Evolutionary conservation across 257 asterid genomes (phyloP), one percentile per base, ranked within the genome.

Genomic region (Misopates orontium): DNA sequence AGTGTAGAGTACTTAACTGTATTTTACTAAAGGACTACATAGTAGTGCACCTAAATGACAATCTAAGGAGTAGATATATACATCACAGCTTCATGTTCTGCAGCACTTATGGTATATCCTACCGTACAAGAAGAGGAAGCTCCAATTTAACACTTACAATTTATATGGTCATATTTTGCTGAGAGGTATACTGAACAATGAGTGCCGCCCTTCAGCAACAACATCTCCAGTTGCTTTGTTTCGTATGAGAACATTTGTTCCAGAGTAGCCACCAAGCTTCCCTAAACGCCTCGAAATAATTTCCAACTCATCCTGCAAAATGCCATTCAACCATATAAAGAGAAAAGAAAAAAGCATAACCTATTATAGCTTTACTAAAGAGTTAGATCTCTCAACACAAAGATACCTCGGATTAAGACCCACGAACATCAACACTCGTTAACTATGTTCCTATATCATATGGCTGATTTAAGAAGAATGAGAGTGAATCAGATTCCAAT

Each of bases 161-260:
- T 7, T 28, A 25, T 3, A 10, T n/a, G 52, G 19, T 83, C 80
- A 90, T 85, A 90, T 82, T 77, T 85, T 89, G 84, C 93, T 87
- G 56, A 77, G 71, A 75, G 76, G 86, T 78, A 56, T 83, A 49
- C 82, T 83, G 41, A 85, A 90, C 60, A 90, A 73, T 4, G 97
- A 85, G 71, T 90, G 97, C 32, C 96, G 75, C 55, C 97, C 97
- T 73, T 90, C 90, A 58, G 96, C 96, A 66, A 90, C 82, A 52
- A 84, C 79, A 41, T 85, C 95, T 25, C 95, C 96, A 0, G 90
- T 87, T 16, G 78, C 31, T 77, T 86, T 88, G 78, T 90, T 88
- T 42, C 80, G 85, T 62, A 90, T 64, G 41, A 81, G 78, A 12
- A 90, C 96, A 52, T 45, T 71, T 5, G 97, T 83, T 57, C 95